These are phyloP conservation scores for Mycena metata DNA, from an alignment of 768 basidiomycete genomes.

Conservation along the genomic window DNA sequence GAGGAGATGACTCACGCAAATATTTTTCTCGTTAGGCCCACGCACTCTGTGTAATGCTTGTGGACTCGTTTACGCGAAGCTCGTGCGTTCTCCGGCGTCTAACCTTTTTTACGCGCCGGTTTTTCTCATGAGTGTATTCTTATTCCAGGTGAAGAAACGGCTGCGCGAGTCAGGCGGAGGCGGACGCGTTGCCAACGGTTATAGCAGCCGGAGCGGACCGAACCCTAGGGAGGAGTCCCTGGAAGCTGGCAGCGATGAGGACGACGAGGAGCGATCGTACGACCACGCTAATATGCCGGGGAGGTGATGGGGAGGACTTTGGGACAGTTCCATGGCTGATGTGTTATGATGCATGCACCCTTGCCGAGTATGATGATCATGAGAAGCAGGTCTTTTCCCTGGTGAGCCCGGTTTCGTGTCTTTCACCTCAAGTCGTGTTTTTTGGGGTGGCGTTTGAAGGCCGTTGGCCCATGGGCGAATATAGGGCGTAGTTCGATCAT, in stretches of 20 bases:
- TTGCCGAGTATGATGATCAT: slow-evolving; percentile 37
- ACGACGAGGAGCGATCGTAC: slow-evolving; percentile 36
- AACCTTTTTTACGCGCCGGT: slow-evolving; percentile 14
- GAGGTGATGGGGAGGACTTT: slow-evolving; percentile 33
- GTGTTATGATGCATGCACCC: slow-evolving; percentile 37
- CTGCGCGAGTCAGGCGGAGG: slow-evolving; percentile 43
- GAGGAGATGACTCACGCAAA: slow-evolving; percentile 12
- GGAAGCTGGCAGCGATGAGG: slow-evolving; percentile 38
- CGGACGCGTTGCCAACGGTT: slow-evolving; percentile 13
- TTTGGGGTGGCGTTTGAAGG: slow-evolving; percentile 25
- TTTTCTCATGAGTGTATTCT: slow-evolving; percentile 21
- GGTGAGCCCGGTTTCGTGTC: slow-evolving; percentile 37
- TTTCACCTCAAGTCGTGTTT: slow-evolving; percentile 24
- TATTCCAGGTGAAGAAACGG: slow-evolving; percentile 51
- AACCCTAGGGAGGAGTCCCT: slow-evolving; percentile 29
- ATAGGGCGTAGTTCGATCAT: slow-evolving; percentile 16
- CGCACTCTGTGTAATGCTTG: slow-evolving; percentile 90
- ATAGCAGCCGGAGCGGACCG: slow-evolving; percentile 18
- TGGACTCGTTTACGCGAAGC: slow-evolving; percentile 88
- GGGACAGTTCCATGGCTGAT: slow-evolving; percentile 34
- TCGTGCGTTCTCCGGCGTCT: slow-evolving; percentile 63
- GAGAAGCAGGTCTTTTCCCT: slow-evolving; percentile 33
- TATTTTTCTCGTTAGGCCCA: slow-evolving; percentile 65
- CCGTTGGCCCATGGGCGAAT: slow-evolving; percentile 14
- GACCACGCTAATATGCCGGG: slow-evolving; percentile 29